Conservation (phyloP, 2,329 filamentous ascomycete species). For the Cadophora sp. region DNA sequence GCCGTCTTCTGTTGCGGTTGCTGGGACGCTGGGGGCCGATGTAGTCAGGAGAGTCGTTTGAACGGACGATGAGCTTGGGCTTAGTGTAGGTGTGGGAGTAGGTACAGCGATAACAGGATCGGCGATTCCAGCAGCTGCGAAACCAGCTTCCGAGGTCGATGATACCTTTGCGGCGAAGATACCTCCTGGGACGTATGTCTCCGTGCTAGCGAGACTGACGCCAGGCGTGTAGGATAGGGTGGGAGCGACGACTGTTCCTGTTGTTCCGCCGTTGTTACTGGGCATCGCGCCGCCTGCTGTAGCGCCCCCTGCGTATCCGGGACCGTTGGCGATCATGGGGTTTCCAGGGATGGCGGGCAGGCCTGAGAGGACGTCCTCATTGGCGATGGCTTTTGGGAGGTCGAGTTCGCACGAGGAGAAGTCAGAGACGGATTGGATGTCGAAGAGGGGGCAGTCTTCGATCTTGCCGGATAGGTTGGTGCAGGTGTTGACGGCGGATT, state of each 20-base stretch:
- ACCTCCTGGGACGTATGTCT: slow-evolving; percentile 41
- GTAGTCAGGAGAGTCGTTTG: slow-evolving; percentile 2
- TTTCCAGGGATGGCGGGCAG: slow-evolving; percentile 69
- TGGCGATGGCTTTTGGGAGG: slow-evolving; percentile 58
- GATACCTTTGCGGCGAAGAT: slow-evolving; percentile 40
- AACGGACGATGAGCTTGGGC: slow-evolving; percentile 25
- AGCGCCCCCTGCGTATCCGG: slow-evolving; percentile 47
- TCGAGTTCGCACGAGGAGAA: slow-evolving; percentile 69
- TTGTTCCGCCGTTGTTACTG: slow-evolving; percentile 26
- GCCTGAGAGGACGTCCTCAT: slow-evolving; percentile 63
- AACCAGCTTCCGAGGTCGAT: neutral
- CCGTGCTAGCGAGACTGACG: slow-evolving; percentile 30
- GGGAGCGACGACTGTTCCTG: slow-evolving; percentile 31
- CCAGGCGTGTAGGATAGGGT: slow-evolving; percentile 43
- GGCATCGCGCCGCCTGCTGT: slow-evolving; percentile 24
- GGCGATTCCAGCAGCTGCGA: slow-evolving; percentile 20
- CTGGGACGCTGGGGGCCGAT: slow-evolving; percentile 9
- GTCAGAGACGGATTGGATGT: slow-evolving; percentile 64
- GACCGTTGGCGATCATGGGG: slow-evolving; percentile 55
- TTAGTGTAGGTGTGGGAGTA: slow-evolving; percentile 34
- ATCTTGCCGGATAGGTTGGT: slow-evolving; percentile 74
- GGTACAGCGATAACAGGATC: no score
- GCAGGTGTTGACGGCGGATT: slow-evolving; percentile 76
- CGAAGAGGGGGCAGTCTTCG: slow-evolving; percentile 77
- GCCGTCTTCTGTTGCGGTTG: slow-evolving; percentile 24